Percentiles rank a stretch among this genome's conserved stretches.
Evolutionary conservation across 805 yeast genomes (phyloP).

Genomic region (Blastobotrys peoriensis): DNA sequence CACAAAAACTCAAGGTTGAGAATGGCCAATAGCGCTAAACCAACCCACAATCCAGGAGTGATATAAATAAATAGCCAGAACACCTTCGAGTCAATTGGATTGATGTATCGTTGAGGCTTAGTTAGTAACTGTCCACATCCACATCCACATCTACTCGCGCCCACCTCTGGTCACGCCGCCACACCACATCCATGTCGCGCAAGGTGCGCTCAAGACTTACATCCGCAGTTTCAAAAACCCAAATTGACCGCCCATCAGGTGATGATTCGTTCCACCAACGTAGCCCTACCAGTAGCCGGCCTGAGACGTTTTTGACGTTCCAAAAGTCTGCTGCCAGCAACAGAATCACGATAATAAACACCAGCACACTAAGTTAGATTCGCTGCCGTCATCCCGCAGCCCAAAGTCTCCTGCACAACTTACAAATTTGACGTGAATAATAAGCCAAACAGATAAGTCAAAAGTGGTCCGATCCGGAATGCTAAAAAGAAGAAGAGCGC

Average conservation of each 20-base stretch:
- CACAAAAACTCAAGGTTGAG: conserved; percentile 68
- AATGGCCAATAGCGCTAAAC: conserved; percentile 70
- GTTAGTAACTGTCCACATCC: no score
- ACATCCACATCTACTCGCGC: conserved; percentile 9
- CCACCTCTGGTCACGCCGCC: not conserved
- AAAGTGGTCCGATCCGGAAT: conserved; percentile 57
- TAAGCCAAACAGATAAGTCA: conserved; percentile 65
- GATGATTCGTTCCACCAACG: conserved; percentile 92
- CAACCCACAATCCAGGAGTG: conserved; percentile 70
- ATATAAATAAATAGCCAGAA: conserved; percentile 79
- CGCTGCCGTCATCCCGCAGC: not conserved
- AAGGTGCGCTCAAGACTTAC: conserved; percentile 23
- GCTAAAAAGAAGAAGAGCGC: conserved; percentile 61
- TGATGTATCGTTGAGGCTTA: conserved; percentile 52
- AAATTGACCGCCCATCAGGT: conserved; percentile 56
- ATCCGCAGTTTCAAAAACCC: conserved; percentile 88
- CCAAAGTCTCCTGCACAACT: conserved; percentile 8
- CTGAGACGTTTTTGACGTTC: conserved; percentile 87
- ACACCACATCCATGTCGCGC: not conserved
- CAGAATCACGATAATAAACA: conserved; percentile 72
- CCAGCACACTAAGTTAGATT: conserved; percentile 41
- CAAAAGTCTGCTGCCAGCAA: conserved; percentile 87
- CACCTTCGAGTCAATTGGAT: conserved; percentile 85
- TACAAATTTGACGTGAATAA: conserved; percentile 57
- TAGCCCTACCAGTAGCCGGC: conserved; percentile 82